These are phyloP conservation scores for Sarocladium brachiariae DNA, from an alignment of 2,329 filamentous ascomycete species.

Conservation along the genomic window DNA sequence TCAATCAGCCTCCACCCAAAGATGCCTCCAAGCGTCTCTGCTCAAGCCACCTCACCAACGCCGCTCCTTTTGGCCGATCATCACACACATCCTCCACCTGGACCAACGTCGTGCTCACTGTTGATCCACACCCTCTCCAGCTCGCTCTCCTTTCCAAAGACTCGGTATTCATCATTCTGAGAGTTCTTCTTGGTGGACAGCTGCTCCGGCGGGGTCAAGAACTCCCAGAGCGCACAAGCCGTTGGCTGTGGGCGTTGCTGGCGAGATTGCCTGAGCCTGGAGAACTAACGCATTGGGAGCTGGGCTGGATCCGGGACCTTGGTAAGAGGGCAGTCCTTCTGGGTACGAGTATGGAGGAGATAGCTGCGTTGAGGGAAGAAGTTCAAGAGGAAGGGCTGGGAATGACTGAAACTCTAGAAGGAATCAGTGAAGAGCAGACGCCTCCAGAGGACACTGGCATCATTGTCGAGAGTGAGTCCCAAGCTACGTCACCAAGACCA, in stretches of 20 bases:
- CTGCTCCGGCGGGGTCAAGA: constrained; percentile 54
- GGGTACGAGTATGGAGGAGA: constrained; percentile 46
- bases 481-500: not conserved
- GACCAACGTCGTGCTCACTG: constrained; percentile 42
- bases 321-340: constrained; percentile 67
- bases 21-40: constrained; percentile 46
- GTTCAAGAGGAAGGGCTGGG: constrained; percentile 34
- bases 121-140: constrained; percentile 53
- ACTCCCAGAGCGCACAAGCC: constrained; percentile 60
- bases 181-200: constrained; percentile 57
- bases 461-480: no score
- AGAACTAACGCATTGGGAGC: constrained; percentile 66
- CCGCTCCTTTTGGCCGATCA: constrained; percentile 45
- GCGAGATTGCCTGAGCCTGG: constrained; percentile 68
- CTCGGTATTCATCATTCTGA: constrained; percentile 59
- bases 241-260: constrained; percentile 81
- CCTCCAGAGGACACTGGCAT: constrained; percentile 18
- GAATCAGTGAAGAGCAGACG: constrained; percentile 32
- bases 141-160: constrained; percentile 59
- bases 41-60: constrained; percentile 46
- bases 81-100: constrained; percentile 41
- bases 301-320: constrained; percentile 70
- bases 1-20: constrained; percentile 50
- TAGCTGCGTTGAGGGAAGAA: constrained; percentile 39
- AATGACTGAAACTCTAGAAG: constrained; percentile 39